These are phyloP conservation scores for Penicillium psychrofluorescens DNA, from an alignment of 495 filamentous ascomycete genomes.

Conservation along the genomic window DNA sequence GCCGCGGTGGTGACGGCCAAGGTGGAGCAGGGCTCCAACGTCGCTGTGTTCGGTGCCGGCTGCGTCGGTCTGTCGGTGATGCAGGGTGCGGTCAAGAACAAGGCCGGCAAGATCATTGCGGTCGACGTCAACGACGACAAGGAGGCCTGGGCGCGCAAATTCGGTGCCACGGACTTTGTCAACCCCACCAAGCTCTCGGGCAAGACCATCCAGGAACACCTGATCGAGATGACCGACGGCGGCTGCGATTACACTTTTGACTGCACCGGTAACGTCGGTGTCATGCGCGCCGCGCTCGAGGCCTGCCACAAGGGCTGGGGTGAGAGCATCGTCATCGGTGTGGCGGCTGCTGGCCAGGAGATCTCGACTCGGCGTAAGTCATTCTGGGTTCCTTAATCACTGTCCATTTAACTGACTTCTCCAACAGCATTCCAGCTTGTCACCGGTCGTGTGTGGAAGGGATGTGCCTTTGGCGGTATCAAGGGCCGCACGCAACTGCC, in stretches of 20 bases:
- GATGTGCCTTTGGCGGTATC: conserved; percentile 95
- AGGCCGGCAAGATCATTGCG: conserved; percentile 84
- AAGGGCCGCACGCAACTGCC: conserved; percentile 93
- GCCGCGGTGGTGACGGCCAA: conserved; percentile 88
- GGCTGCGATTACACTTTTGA: conserved; percentile 99
- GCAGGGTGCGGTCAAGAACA: conserved; percentile 86
- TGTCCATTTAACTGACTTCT: conserved; percentile 1
- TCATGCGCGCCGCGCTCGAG: conserved; percentile 94
- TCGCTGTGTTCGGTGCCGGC: conserved; percentile 94
- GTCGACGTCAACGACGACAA: conserved; percentile 92
- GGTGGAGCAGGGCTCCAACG: conserved; percentile 78
- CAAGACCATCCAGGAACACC: conserved; percentile 77
- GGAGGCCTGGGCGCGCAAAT: conserved; percentile 87
- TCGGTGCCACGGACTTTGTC: conserved; percentile 94
- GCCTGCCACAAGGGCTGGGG: conserved; percentile 99
- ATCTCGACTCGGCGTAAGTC: conserved; percentile 89
- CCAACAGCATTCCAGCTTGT: conserved; percentile 93
- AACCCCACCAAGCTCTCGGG: conserved; percentile 76
- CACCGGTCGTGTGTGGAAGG: conserved; percentile 95
- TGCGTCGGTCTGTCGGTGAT: conserved; percentile 93
- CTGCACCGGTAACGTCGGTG: conserved; percentile 93
- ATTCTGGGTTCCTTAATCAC: neutral
- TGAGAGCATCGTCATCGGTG: conserved; percentile 95
- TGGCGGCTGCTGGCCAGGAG: conserved; percentile 95
- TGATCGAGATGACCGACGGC: conserved; percentile 98